Conservation (phyloP, 192 early-diverging fungal species). For the Rhizophagus prolifer region DNA sequence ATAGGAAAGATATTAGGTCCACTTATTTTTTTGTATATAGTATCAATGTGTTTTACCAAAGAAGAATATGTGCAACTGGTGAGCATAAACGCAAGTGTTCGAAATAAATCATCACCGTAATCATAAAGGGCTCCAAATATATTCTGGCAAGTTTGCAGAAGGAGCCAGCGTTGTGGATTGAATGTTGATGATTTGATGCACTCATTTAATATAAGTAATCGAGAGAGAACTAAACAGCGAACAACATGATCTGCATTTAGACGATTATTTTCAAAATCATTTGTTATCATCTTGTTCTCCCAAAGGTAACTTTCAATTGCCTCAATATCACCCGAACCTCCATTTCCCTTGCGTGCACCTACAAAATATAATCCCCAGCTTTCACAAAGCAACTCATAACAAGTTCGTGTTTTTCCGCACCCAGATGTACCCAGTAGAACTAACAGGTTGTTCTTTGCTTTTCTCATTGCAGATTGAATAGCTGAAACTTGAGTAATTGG, state of each 20-base stretch:
- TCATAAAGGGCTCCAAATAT: background rate
- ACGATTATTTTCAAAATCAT: background rate
- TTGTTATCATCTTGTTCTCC: background rate
- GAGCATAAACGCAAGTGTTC: background rate
- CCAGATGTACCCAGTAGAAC: background rate
- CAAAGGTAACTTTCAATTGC: background rate
- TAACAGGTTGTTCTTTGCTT: slow-evolving; percentile 17
- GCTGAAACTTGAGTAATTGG: background rate
- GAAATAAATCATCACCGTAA: slow-evolving; percentile 2
- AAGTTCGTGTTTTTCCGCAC: background rate
- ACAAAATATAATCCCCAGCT: background rate
- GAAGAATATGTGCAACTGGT: background rate
- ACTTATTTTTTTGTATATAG: background rate
- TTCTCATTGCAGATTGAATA: background rate
- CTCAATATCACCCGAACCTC: background rate
- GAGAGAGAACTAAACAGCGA: background rate
- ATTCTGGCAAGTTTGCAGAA: background rate
- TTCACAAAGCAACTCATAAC: slow-evolving; percentile 7
- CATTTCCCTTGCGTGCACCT: background rate
- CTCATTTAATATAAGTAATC: background rate
- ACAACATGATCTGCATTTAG: background rate
- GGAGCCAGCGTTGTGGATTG: background rate
- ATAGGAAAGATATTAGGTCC: too few relatives aligned
- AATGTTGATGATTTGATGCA: background rate
- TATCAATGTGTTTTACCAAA: background rate